These are phyloP conservation scores for Trichoderma sp. DNA, from an alignment of 2,329 filamentous ascomycete genomes.

Conservation along the genomic window DNA sequence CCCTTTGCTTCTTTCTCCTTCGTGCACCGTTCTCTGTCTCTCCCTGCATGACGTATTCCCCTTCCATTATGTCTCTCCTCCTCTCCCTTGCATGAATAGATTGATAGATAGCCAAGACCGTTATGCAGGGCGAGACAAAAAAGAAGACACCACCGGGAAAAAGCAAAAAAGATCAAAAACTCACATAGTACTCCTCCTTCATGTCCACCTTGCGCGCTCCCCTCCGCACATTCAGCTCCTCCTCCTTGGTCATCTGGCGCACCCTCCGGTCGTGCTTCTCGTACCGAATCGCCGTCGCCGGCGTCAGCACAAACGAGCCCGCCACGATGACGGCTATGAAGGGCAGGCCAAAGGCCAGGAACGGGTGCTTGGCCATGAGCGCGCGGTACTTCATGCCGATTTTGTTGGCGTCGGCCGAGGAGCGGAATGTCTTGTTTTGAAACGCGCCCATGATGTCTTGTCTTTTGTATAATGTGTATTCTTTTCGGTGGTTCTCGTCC, in stretches of 20 bases:
- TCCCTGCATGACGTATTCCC: not conserved
- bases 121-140: not conserved
- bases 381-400: conserved; percentile 77
- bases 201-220: conserved; percentile 71
- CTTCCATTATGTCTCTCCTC: not conserved
- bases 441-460: conserved; percentile 52
- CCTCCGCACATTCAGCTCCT: conserved; percentile 80
- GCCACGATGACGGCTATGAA: conserved; percentile 89
- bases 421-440: conserved; percentile 69
- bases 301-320: conserved; percentile 91
- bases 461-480: not conserved
- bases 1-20: not conserved
- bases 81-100: not conserved
- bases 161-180: conserved; percentile 40
- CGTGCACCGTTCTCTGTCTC: not conserved
- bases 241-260: conserved; percentile 78
- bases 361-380: conserved; percentile 75
- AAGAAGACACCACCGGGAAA: not conserved
- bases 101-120: not conserved
- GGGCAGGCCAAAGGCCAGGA: conserved; percentile 89
- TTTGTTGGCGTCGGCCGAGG: conserved; percentile 64
- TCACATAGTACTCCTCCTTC: conserved; percentile 83
- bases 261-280: conserved; percentile 92
- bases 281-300: conserved; percentile 89
- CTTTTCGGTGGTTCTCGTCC: not conserved